Evolutionary conservation across 257 asterid genomes (phyloP).

Genomic region (Nicotiana obtusifolia): DNA sequence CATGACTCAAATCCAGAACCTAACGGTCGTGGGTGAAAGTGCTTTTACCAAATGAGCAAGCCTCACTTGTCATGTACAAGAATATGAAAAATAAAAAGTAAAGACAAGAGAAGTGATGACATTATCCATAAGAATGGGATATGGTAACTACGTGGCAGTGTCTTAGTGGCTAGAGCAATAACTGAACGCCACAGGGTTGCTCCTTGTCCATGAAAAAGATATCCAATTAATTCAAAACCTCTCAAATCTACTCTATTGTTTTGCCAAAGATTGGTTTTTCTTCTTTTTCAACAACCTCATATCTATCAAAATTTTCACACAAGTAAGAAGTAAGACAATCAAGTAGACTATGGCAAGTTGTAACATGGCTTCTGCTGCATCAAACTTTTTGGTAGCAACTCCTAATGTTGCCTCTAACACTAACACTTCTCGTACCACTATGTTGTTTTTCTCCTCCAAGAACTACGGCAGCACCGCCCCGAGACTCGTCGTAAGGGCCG

Average conservation of each 20-base stretch:
- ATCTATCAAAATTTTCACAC: background rate
- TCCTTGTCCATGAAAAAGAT: slow-evolving; percentile 57
- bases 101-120: slow-evolving; percentile 16
- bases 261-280: background rate
- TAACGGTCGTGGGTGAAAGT: no score
- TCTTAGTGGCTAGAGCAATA: slow-evolving; percentile 39
- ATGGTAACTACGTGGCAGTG: slow-evolving; percentile 54
- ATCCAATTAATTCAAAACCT: slow-evolving; percentile 38
- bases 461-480: slow-evolving; percentile 18
- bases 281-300: background rate
- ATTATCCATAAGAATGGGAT: slow-evolving; percentile 68
- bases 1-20: no score
- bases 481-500: slow-evolving; percentile 58
- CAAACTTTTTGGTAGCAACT: slow-evolving; percentile 39
- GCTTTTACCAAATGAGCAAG: no score
- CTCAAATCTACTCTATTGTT: slow-evolving; percentile 13
- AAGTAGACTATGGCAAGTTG: slow-evolving; percentile 51
- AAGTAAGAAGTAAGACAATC: background rate
- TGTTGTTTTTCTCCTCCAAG: slow-evolving; percentile 41
- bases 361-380: slow-evolving; percentile 58
- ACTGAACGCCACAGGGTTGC: slow-evolving; percentile 20
- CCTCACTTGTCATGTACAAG: no score
- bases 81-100: background rate
- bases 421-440: slow-evolving; percentile 14
- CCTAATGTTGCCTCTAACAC: slow-evolving; percentile 35